A percentile compares a stretch with the other conserved stretches of the same genome.
Conservation (phyloP, 805 yeast genomes). For the Candida cerambycidarum region DNA sequence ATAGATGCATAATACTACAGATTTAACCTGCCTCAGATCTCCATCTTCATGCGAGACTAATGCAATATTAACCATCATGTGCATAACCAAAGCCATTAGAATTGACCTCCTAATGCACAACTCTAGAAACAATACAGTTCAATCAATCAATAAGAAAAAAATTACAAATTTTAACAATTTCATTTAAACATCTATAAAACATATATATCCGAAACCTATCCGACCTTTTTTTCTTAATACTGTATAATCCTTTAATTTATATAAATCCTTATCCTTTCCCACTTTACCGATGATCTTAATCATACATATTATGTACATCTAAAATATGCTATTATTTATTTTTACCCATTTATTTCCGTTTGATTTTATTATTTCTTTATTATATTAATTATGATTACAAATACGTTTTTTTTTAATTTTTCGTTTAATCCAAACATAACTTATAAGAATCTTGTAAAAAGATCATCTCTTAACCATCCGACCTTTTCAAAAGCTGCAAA, state of each 20-base stretch:
- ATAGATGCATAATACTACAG: too few species aligned
- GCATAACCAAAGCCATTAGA: too few species aligned
- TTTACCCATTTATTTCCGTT: conserved; percentile 1
- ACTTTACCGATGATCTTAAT: neutral
- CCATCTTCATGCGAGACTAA: too few species aligned
- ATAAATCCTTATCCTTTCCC: conserved; percentile 6
- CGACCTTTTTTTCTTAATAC: conserved; percentile 1
- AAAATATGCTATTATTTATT: conserved; percentile 1
- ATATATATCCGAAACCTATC: conserved; percentile 3
- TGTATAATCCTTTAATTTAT: conserved; percentile 4
- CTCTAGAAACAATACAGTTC: too few species aligned
- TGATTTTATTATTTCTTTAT: too few species aligned
- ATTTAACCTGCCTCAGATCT: too few species aligned
- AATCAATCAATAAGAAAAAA: neutral
- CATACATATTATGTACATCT: conserved; percentile 4
- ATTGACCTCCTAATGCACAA: too few species aligned
- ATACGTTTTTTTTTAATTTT: too few species aligned
- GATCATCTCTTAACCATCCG: conserved; percentile 84
- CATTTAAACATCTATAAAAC: conserved; percentile 7
- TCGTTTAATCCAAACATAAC: too few species aligned
- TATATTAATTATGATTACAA: conserved; percentile 1
- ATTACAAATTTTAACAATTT: neutral
- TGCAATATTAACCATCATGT: too few species aligned
- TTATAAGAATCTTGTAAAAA: conserved; percentile 46
- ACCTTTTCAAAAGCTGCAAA: conserved; percentile 88